Evolutionary conservation across 2,329 filamentous ascomycete species (phyloP).

Genomic region (Didymella exigua): DNA sequence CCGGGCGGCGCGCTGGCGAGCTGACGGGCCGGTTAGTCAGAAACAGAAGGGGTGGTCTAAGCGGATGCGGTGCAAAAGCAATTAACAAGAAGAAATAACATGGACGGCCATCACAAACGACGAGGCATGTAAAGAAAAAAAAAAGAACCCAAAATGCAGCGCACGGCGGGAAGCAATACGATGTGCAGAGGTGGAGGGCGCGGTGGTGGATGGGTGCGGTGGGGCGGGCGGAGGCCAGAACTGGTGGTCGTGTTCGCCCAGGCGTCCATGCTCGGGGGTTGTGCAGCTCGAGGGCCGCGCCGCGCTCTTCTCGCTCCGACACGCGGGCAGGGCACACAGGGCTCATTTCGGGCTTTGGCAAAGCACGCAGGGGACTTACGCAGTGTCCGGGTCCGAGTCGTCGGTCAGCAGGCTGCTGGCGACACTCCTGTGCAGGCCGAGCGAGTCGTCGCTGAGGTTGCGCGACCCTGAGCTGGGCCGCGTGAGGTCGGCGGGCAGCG

Average conservation of each 20-base stretch:
- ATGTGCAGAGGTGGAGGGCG: background rate
- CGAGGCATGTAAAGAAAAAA: background rate
- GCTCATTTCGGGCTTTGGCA: slow-evolving; percentile 1
- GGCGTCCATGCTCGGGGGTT: slow-evolving; percentile 25
- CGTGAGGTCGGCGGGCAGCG: slow-evolving; percentile 15
- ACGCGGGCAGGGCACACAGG: background rate
- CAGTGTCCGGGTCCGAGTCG: slow-evolving; percentile 55
- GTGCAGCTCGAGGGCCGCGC: background rate
- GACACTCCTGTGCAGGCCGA: slow-evolving; percentile 52
- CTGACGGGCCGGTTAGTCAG: slow-evolving; percentile 38
- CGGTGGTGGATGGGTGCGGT: slow-evolving; percentile 19
- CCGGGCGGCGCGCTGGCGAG: slow-evolving; percentile 41
- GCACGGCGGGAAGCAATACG: slow-evolving; percentile 19
- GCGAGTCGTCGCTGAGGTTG: slow-evolving; percentile 49
- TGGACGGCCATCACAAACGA: slow-evolving; percentile 3
- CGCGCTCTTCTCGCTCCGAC: slow-evolving; percentile 4
- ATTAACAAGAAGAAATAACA: background rate
- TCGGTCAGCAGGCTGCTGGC: slow-evolving; percentile 58
- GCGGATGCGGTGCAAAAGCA: slow-evolving; percentile 16
- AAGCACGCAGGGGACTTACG: slow-evolving; percentile 51
- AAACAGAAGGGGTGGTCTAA: slow-evolving; percentile 18
- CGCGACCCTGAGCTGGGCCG: slow-evolving; percentile 20
- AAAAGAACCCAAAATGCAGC: background rate
- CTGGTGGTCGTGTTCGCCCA: slow-evolving; percentile 16
- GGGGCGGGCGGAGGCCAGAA: slow-evolving; percentile 31